phyloP scores from a whole-genome alignment of 352 stramenopile species.

The Phytophthora colocasiae region DNA sequence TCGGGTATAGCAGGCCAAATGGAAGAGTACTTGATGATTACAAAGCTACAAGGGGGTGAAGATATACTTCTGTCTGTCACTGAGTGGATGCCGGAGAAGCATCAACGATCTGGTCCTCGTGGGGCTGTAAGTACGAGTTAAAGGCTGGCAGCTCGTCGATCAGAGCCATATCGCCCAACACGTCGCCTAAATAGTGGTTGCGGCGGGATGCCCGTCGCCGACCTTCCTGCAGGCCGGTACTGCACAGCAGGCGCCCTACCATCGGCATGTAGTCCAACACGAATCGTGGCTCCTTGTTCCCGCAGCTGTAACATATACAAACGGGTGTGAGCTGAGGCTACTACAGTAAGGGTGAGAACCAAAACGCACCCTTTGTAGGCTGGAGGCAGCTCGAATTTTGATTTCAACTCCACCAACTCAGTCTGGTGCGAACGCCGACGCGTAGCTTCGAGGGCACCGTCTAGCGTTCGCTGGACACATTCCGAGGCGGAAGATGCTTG shows the following conservation, averaged over 20 bases:
- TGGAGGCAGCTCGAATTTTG: constrained; percentile 60
- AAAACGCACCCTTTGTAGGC: constrained; percentile 49
- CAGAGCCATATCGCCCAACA: constrained; percentile 74
- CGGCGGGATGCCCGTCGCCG: constrained; percentile 69
- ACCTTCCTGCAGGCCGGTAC: constrained; percentile 58
- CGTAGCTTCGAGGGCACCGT: constrained; percentile 35
- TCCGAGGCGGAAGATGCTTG: constrained; percentile 27
- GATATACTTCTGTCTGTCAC: constrained; percentile 22
- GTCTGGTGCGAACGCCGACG: constrained; percentile 24
- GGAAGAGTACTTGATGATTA: constrained; percentile 39
- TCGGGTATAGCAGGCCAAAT: constrained; percentile 30
- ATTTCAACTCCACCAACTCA: constrained; percentile 44
- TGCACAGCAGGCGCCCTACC: constrained; percentile 62
- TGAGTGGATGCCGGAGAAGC: constrained; percentile 48
- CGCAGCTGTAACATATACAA: constrained; percentile 35
- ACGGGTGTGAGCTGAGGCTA: constrained; percentile 16
- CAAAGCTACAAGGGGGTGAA: constrained; percentile 30
- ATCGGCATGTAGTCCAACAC: constrained; percentile 78
- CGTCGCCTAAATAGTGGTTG: constrained; percentile 80
- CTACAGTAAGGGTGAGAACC: not conserved
- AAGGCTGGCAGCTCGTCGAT: constrained; percentile 68
- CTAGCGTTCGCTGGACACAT: constrained; percentile 45
- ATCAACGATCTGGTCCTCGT: constrained; percentile 61
- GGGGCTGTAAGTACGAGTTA: constrained; percentile 44
- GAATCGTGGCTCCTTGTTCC: constrained; percentile 49